Evolutionary conservation across 148 eudicot species (phyloP), one percentile per base, ranked within the genome.

Genomic region (Polygonum maritimum): DNA sequence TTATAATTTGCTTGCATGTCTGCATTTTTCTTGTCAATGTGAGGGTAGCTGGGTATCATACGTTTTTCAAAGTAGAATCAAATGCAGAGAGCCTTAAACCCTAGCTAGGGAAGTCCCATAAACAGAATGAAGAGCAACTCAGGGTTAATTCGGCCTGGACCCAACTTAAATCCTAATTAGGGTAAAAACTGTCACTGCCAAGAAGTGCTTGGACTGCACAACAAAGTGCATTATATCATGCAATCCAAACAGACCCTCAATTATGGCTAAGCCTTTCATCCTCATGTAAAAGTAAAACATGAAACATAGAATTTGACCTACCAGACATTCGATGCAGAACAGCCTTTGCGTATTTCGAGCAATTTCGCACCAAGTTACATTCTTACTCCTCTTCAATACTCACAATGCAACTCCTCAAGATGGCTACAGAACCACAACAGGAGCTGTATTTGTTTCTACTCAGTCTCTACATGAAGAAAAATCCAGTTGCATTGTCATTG

Each of bases 401-500:
- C 38, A 14, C 31, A 26, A 26, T 51, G 18, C 55, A 15, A 51
- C 2, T 51, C 55, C 19, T 51, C n/a, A 51, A 54, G 22, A 54
- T 22, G 19, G 22, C 22, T 54, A 54, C 19, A 41, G 9, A 41
- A 41, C 45, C 47, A 6, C 55, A 51, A 51, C 55, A 51, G 1
- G 55, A 51, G 69, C 69, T 60, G 69, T 35, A 60, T 60, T 60
- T 26, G 69, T 60, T 60, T 60, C 38, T 26, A 60, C 69, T 10
- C 69, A 60, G 69, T 60, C 69, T 60, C 69, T 60, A 60, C 69
- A 60, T 60, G 35, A 60, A 60, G 69, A 60, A 60, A 31, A 26
- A 18, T 60, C 69, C 69, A 60, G 71, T 16, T 16, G 44, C 44
- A 67, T 35, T 14, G 16, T 67, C 71, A 67, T 36, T 67, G 44